phyloP scores from a whole-genome alignment of 2,329 filamentous ascomycete genomes.

The Diaporthe destruens region DNA sequence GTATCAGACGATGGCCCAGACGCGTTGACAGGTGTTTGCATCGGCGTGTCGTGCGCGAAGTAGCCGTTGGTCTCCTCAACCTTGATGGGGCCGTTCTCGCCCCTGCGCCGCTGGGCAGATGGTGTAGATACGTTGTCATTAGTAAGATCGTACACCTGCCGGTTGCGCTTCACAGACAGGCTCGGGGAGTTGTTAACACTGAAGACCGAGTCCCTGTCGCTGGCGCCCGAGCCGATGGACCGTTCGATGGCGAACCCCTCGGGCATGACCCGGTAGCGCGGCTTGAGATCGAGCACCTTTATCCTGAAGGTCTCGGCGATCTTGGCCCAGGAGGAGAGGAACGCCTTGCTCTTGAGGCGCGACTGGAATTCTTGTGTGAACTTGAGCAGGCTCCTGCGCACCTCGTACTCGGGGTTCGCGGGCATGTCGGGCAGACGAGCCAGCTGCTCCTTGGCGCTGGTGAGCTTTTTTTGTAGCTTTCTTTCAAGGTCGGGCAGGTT shows the following conservation, averaged over 20 bases:
- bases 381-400: conserved; percentile 69
- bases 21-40: conserved; percentile 31
- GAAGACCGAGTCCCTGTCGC: conserved; percentile 54
- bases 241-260: conserved; percentile 46
- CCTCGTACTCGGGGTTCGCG: conserved; percentile 73
- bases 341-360: conserved; percentile 64
- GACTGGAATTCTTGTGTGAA: conserved; percentile 68
- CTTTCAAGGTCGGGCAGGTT: conserved; percentile 59
- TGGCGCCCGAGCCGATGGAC: conserved; percentile 48
- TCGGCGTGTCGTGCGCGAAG: conserved; percentile 7
- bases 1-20: conserved; percentile 21
- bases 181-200: conserved; percentile 44
- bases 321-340: conserved; percentile 58
- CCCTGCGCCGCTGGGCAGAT: conserved; percentile 38
- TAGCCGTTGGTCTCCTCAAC: conserved; percentile 42
- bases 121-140: conserved; percentile 33
- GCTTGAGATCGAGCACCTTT: conserved; percentile 60
- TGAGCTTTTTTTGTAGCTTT: conserved; percentile 64
- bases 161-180: conserved; percentile 35
- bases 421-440: conserved; percentile 74
- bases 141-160: conserved; percentile 33
- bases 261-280: conserved; percentile 56
- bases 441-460: conserved; percentile 67
- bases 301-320: conserved; percentile 66
- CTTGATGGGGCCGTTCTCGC: conserved; percentile 44